A percentile compares a stretch with the other conserved stretches of the same genome.
Conservation (phyloP, 768 basidiomycete species). For the Arthromyces matolae region DNA sequence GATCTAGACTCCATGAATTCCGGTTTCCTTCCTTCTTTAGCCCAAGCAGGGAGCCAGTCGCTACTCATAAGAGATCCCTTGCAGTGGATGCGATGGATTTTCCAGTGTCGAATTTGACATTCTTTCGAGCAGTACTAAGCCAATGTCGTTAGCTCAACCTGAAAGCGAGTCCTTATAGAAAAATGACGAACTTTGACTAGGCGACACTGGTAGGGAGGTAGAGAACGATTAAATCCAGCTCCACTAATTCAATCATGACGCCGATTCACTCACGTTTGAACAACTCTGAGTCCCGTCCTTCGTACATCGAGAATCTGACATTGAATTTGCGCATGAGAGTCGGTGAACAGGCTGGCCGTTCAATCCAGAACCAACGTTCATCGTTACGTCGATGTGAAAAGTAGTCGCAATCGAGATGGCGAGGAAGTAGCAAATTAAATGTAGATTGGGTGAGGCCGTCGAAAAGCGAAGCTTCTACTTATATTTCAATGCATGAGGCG, state of each 20-base stretch:
- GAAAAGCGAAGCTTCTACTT: too few species aligned
- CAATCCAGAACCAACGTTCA: constrained; percentile 24
- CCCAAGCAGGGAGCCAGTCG: constrained; percentile 30
- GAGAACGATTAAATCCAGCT: not conserved
- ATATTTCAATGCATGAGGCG: too few species aligned
- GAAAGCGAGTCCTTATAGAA: too few species aligned
- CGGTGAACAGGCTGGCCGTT: constrained; percentile 21
- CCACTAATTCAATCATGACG: too few species aligned
- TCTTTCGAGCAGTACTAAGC: constrained; percentile 31
- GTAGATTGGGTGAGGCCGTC: too few species aligned
- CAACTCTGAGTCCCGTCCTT: constrained; percentile 21
- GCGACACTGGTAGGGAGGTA: constrained; percentile 6
- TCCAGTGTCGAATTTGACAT: constrained; percentile 29
- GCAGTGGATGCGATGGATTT: constrained; percentile 25
- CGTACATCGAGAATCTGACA: constrained; percentile 1
- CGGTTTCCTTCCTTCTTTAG: constrained; percentile 22
- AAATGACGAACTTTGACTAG: constrained; percentile 11
- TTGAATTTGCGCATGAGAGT: constrained; percentile 24
- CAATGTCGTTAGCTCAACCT: not conserved
- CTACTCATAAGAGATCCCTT: constrained; percentile 23
- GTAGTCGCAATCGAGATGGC: too few species aligned
- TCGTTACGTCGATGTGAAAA: too few species aligned
- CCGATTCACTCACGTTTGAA: constrained; percentile 22
- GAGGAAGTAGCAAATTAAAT: too few species aligned
- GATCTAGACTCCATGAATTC: constrained; percentile 14